Evolutionary conservation across 495 filamentous ascomycete species (phyloP).

Genomic region (Haplographium delicatum): DNA sequence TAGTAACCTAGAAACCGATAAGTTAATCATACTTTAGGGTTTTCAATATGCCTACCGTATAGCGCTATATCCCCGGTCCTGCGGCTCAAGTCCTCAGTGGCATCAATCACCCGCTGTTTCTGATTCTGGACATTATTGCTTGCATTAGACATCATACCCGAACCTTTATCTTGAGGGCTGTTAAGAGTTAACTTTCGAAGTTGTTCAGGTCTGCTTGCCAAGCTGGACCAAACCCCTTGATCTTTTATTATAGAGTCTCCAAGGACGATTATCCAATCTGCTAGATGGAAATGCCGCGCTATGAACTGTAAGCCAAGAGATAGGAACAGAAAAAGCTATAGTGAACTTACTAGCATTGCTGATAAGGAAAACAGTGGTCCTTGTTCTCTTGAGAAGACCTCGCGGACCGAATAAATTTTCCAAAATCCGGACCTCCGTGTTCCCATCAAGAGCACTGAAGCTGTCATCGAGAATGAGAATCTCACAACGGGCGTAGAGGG

Average conservation of each 20-base stretch:
- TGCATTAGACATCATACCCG: no score
- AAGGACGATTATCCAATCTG: slow-evolving; percentile 14
- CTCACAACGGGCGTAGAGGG: slow-evolving; percentile 23
- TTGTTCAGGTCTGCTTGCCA: no score
- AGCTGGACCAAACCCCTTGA: no score
- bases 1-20: slow-evolving; percentile 50
- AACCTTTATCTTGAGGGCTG: no score
- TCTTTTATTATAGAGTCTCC: not conserved
- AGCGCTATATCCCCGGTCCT: slow-evolving; percentile 49
- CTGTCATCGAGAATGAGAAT: slow-evolving; percentile 32
- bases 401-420: slow-evolving; percentile 33
- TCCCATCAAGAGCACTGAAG: slow-evolving; percentile 31
- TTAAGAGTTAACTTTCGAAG: no score
- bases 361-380: slow-evolving; percentile 37
- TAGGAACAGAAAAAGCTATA: no score
- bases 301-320: not conserved
- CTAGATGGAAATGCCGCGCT: slow-evolving; percentile 13
- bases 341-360: slow-evolving; percentile 28
- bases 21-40: no score
- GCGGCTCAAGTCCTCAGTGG: slow-evolving; percentile 27
- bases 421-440: slow-evolving; percentile 17
- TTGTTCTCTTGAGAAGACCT: slow-evolving; percentile 32
- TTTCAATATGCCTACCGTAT: no score
- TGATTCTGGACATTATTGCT: no score
- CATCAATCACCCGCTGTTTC: no score